A percentile compares a stretch with the other conserved stretches of the same genome.
These are phyloP conservation scores for Lentinula sp. DNA, from an alignment of 768 basidiomycete species.

Conservation along the genomic window DNA sequence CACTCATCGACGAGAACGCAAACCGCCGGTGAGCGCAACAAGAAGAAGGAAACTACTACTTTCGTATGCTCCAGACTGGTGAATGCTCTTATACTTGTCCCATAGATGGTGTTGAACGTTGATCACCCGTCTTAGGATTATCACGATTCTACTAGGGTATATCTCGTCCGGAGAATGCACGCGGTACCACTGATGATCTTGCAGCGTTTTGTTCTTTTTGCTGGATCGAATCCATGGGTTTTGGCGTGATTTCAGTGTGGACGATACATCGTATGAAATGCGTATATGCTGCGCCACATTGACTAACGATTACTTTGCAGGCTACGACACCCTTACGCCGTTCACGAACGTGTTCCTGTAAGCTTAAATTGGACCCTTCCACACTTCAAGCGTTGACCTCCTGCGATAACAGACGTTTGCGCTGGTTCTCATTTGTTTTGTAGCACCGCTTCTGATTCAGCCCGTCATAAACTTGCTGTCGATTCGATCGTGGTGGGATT, in stretches of 20 bases:
- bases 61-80: constrained; percentile 80
- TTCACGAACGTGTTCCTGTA: constrained; percentile 76
- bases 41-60: constrained; percentile 39
- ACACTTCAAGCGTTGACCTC: constrained; percentile 4
- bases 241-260: constrained; percentile 70
- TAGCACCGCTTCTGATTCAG: constrained; percentile 67
- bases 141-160: constrained; percentile 65
- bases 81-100: constrained; percentile 12
- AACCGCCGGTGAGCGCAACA: constrained; percentile 17
- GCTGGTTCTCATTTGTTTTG: constrained; percentile 45
- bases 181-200: not conserved
- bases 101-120: not conserved
- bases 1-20: not conserved
- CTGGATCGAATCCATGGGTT: constrained; percentile 67
- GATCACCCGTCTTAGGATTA: constrained; percentile 37
- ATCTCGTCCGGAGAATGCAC: constrained; percentile 16
- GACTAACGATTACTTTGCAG: constrained; percentile 15
- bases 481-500: constrained; percentile 84
- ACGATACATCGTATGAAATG: constrained; percentile 63
- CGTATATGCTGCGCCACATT: not conserved
- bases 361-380: constrained; percentile 5
- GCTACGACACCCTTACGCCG: constrained; percentile 44
- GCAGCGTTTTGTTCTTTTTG: constrained; percentile 56
- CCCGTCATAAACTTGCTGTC: constrained; percentile 65
- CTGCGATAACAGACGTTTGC: constrained; percentile 32